Evolutionary conservation across 495 filamentous ascomycete genomes (phyloP), one percentile per base, ranked within the genome.

Genomic region (Aspergillus egyptiacus): DNA sequence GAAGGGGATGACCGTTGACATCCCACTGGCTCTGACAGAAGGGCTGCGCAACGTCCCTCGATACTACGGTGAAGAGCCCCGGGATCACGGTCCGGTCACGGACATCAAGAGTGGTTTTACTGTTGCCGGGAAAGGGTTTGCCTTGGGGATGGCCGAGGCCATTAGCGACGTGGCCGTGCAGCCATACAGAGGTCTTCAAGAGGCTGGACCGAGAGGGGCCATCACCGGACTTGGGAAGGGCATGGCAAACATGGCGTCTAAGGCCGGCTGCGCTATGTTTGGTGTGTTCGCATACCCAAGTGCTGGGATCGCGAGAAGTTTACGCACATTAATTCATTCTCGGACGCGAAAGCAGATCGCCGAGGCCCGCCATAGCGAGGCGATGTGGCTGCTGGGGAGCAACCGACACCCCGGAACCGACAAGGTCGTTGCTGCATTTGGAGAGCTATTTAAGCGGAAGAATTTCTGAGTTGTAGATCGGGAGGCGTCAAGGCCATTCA

Each of bases 31-130:
- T 0, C 58, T 89, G 2, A 80, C 84, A 4, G 86, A 90, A 58
- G 88, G 89, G 1, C 85, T 91, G 51, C 86, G 91, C 59, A 89
- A 89, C 53, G 84, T 87, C 0, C 89, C 89, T 1, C 77, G 86
- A 1, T 70, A 94, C 0, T 87, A 89, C 54, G 85, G 86, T 2
- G 82, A 80, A 48, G 68, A 69, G 42, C 77, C 73, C 22, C 51
- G 50, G 18, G 56, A 65, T 20, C 59, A 67, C 17, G 58, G 56
- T 9, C 40, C 57, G 4, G 57, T 73, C 11, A 45, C 39, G 0
- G 70, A 68, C 35, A 68, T 59, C 55, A 64, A 63, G 43, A 58
- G 56, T 9, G 70, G 70, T 2, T 56, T 57, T 9, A 19, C 49
- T 8, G 62, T 61, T 3, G 70, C 53, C 4, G 51, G 63, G 3